Evolutionary conservation across 768 basidiomycete genomes (phyloP), one percentile per base, ranked within the genome.

Genomic region (Vararia minispora): DNA sequence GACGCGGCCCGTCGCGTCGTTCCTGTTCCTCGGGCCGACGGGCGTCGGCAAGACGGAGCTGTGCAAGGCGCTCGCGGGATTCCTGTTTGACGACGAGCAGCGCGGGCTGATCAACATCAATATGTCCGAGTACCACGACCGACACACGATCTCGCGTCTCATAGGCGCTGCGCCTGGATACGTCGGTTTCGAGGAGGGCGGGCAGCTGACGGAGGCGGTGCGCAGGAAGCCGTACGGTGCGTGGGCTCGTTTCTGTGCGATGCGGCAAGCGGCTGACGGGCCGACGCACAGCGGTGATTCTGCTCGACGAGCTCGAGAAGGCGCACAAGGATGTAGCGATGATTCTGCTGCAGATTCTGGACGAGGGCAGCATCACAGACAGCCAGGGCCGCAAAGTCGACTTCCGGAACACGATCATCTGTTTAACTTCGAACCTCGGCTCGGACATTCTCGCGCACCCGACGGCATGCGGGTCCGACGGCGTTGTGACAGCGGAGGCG

Each of bases 91-190:
- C 43, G 86, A 91, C 45, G 88, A 91, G 52, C 77, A 82, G 41
- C 65, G 83, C 29, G 90, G 86, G 9, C 52, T 94, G 86, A 88
- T 91, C 46, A 85, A 80, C 42, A 88, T 94, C 53, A 92, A 95
- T 49, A 91, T 94, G 88, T 84, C 85, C n/a, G 87, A 88, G 72
- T 95, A 84, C 51, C 85, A 88, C 35, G 91, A 92, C 47, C 74
- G 90, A 38, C 88, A 97, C 52, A 89, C 88, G 0, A 80, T 97
- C 37, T 87, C 88, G 0, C 71, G 90, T 4, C 64, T 97, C 17
- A 88, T 97, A 36, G 94, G 92, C 39, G 85, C 89, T 2, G 86
- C 90, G 0, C 88, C 92, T 6, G 92, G 92, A 3, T 94, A 91
- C 52, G 79, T 95, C 5, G 80, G 78, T 7, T 74, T 76, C 46